Evolutionary conservation across 331 rosid genomes (phyloP), one percentile per base, ranked within the genome.

Genomic region (Phaseolus coccineus): DNA sequence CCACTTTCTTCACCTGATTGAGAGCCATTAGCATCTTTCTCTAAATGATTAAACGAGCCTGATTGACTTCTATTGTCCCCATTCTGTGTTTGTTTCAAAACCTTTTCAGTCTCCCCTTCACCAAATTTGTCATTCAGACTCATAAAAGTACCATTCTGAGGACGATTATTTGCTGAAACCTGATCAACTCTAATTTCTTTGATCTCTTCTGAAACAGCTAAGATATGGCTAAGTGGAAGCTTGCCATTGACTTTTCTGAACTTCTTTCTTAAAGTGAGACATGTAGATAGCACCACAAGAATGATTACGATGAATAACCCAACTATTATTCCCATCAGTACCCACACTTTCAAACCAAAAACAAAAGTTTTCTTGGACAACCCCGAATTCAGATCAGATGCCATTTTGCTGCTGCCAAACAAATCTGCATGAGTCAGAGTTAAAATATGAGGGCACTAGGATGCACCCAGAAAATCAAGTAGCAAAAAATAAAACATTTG

Each of bases 101-200:
- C 91, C 71, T 89, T 93, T 77, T 88, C 94, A 3, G 87, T 82
- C 69, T 88, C 96, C 33, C 76, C 73, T 15, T 93, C 89, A 30
- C 77, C 74, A 61, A 85, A 84, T 71, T 86, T 87, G 27, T 88
- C 93, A 77, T 39, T 62, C 57, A 84, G 78, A 71, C 88, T 80
- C 58, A 56, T 57, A 67, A 87, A 85, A 78, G 78, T 40, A 62
- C 85, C 90, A 7, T 82, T 77, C 16, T 73, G 87, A 16, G 62
- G 78, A 24, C 72, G 71, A 52, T 78, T 78, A 72, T 82, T 82
- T 13, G 97, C 80, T 53, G 94, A 87, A 79, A 81, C 89, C 69
- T 89, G 94, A 89, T 93, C 97, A n/a, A 91, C 88, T 48, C 88
- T 82, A 42, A 93, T 88, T 81, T 91, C 97, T 87, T 89, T 93